phyloP scores from a whole-genome alignment of 2,329 filamentous ascomycete genomes.

The Colletotrichum sp. region DNA sequence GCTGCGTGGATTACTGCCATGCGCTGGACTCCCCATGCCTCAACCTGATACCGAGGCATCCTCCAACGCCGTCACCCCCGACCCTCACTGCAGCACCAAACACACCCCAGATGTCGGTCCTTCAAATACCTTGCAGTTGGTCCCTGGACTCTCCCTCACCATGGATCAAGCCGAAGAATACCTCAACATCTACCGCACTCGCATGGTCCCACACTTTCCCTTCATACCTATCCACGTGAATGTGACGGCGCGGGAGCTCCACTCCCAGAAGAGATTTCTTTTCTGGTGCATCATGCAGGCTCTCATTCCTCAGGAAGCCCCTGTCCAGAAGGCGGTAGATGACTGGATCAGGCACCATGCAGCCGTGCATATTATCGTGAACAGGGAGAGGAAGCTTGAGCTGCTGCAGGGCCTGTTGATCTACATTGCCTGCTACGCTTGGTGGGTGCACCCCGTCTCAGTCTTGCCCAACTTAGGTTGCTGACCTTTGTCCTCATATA shows the following conservation, averaged over 20 bases:
- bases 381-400: conserved; percentile 38
- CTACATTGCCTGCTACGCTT: conserved; percentile 41
- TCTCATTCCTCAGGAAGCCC: conserved; percentile 33
- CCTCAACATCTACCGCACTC: conserved; percentile 36
- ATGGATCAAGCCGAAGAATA: conserved; percentile 35
- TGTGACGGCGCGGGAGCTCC: conserved; percentile 33
- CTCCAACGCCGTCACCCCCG: not conserved
- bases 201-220: conserved; percentile 39
- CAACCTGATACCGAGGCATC: not conserved
- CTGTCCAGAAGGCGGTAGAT: conserved; percentile 34
- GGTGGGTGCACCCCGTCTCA: conserved; percentile 29
- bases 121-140: conserved; percentile 20
- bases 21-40: not conserved
- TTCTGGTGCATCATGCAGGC: conserved; percentile 43
- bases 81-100: not conserved
- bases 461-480: accelerated
- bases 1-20: not conserved
- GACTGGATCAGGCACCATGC: conserved; percentile 41
- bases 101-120: not conserved
- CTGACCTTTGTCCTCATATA: not conserved
- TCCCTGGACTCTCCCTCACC: conserved; percentile 39
- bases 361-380: conserved; percentile 40
- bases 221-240: conserved; percentile 37
- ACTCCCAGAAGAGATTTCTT: conserved; percentile 34
- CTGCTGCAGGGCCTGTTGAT: conserved; percentile 44